Evolutionary conservation across 805 yeast species (phyloP), one percentile per base, ranked within the genome.

Genomic region (Yarrowia divulgata): DNA sequence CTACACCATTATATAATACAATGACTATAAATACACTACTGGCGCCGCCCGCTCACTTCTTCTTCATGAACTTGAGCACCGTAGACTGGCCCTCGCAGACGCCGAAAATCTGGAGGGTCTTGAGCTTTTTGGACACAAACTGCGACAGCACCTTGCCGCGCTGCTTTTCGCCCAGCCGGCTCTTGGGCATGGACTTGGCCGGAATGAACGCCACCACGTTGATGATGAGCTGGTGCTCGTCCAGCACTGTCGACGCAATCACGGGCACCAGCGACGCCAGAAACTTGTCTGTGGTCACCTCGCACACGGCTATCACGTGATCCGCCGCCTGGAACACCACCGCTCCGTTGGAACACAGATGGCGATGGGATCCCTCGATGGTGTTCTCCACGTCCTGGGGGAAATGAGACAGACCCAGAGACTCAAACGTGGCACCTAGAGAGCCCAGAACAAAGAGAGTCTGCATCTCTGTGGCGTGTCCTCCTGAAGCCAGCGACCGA

Each of bases 351-450:
- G 76, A 72, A 19, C 73, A 73, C 32, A 87, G 81, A n/a, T 80
- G 78, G 14, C 79, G 71, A 71, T 85, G 86, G 6, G 83, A 78
- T 60, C 81, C 75, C 76, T 87, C 88, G 62, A 93, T 82, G 69
- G 95, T 83, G 70, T 82, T 70, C 79, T 88, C 99, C 68, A 95
- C 85, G 77, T 95, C 99, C 32, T 82, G 79, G 1, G 96, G 96
- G 81, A 95, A 94, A 77, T 92, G 97, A 74, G 91, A 93, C 74
- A 95, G 81, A 0, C 99, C 99, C 81, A 91, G 83, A 2, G 90
- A 88, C 76, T 95, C 99, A 78, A 95, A 88, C 0, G 98, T 93
- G 72, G 90, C 94, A 8, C 90, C 86, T 49, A 95, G 88, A 63
- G 87, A 83, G 0, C 99, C 98, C 58, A 95, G 78, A 6, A 92